Base-by-base conservation (phyloP, 768 basidiomycete genomes). In the Amanita polypyramis region DNA sequence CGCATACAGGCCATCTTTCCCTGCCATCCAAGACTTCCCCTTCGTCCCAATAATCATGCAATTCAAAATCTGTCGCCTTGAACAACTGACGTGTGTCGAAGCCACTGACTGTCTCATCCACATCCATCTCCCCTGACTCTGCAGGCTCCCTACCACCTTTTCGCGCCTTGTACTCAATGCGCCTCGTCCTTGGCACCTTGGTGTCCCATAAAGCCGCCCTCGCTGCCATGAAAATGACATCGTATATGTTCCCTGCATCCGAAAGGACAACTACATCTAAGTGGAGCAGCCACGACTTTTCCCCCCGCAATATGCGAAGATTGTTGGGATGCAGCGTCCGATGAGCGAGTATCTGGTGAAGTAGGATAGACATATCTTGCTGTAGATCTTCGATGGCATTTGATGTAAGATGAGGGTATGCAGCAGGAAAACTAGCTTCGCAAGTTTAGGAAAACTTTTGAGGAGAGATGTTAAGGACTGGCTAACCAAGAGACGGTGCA, bases 21-120 rank as follows among this genome's bases (percentile, higher is more conserved):
- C 79, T 68, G 1, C 80, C 80, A 33, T 67, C 72, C 23, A 91
- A 58, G 14, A 69, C 62, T 49, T 80, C 82, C 0, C 91, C 91
- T 53, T 88, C 86, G 56, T 89, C 89, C 86, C 87, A 90, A 52
- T 82, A 86, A 60, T 94, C 90, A 9, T 80, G 74, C 17, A 93
- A 71, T 64, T 94, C 91, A 55, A 93, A 93, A 61, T 94, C 91
- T 7, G 78, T 76, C 9, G 80, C 84, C 7, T 62, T 62, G 19
- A 59, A 60, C 32, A 68, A 62, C 29, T 72, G 62, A 8, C 77
- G 68, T 12, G 79, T 83, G 54, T 79, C 78, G 34, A 86, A 75
- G 2, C 77, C 73, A 52, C 80, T 80, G 14, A 61, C 56, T 23
- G 64, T 65, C 29, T 69, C 60, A 50, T 85, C 79, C 3, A 77